Conservation (phyloP, 2,329 filamentous ascomycete genomes). For the Penicillium oxalicum region DNA sequence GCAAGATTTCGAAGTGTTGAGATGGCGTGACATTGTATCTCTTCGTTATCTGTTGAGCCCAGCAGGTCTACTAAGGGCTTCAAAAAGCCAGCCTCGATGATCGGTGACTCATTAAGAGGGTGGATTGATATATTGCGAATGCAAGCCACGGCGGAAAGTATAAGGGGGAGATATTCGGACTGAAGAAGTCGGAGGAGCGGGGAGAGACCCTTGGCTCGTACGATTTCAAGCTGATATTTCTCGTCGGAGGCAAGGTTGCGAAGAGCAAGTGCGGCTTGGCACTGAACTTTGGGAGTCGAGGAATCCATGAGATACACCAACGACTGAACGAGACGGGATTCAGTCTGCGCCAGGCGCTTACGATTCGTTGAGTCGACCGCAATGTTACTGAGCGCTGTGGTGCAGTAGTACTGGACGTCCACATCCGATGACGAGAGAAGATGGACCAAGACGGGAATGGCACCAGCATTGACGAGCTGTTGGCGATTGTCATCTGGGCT, state of each 20-base stretch:
- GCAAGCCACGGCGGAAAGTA: conserved; percentile 92
- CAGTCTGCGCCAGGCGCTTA: conserved; percentile 82
- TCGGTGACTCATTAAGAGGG: conserved; percentile 93
- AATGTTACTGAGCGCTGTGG: conserved; percentile 96
- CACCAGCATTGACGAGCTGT: conserved; percentile 92
- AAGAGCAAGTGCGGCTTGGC: conserved; percentile 88
- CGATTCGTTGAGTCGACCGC: conserved; percentile 89
- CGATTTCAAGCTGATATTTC: conserved; percentile 97
- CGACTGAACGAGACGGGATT: conserved; percentile 85
- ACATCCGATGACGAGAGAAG: conserved; percentile 88
- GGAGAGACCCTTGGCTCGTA: conserved; percentile 76
- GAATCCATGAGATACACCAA: conserved; percentile 96
- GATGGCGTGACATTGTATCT: conserved; percentile 98
- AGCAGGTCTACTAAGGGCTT: conserved; percentile 89
- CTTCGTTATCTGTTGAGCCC: conserved; percentile 93
- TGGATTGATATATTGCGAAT: conserved; percentile 99
- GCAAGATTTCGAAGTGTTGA: conserved; percentile 93
- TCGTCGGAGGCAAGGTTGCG: conserved; percentile 96
- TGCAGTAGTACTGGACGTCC: conserved; percentile 99
- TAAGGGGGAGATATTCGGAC: conserved; percentile 90
- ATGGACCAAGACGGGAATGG: conserved; percentile 95
- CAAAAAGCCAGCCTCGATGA: conserved; percentile 94
- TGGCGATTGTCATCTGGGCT: conserved; percentile 85
- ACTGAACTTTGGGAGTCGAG: conserved; percentile 94
- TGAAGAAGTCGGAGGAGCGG: conserved; percentile 85